These are phyloP conservation scores for Sicyos baderoa DNA, from an alignment of 306 rosid species.

Conservation along the genomic window DNA sequence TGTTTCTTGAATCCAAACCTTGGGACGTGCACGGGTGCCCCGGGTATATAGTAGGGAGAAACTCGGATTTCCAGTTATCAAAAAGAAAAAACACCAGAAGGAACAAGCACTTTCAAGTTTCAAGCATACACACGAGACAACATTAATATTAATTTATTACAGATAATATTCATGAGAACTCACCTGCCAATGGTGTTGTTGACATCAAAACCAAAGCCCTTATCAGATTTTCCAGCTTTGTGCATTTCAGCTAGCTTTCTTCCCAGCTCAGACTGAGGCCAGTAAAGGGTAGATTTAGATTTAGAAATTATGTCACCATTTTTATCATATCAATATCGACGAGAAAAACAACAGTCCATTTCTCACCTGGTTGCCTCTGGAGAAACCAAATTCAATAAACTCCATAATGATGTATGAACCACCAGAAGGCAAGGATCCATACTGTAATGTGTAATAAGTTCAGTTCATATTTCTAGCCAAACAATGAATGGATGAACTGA, in stretches of 20 bases:
- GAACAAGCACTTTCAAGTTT: too few species aligned
- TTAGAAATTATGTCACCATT: conserved; percentile 14
- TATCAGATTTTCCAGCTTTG: conserved; percentile 66
- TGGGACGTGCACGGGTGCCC: too few species aligned
- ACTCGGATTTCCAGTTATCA: too few species aligned
- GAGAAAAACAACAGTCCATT: conserved; percentile 18
- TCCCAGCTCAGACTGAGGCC: conserved; percentile 62
- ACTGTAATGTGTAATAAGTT: conserved; percentile 43
- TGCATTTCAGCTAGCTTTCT: conserved; percentile 95
- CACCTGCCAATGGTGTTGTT: conserved; percentile 94
- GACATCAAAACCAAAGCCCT: conserved; percentile 78
- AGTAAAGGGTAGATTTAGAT: conserved; percentile 20
- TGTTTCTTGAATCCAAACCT: too few species aligned
- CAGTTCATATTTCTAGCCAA: conserved; percentile 18
- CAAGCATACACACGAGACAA: too few species aligned
- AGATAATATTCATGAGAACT: background rate
- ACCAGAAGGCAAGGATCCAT: conserved; percentile 73
- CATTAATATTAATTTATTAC: background rate
- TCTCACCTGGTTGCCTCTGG: conserved; percentile 77
- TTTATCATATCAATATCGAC: background rate
- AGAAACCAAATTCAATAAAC: conserved; percentile 66
- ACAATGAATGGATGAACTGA: background rate
- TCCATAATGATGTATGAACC: conserved; percentile 96
- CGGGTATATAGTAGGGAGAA: too few species aligned
- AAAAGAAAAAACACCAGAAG: too few species aligned